These are phyloP conservation scores for Thecaphora thlaspeos DNA, from an alignment of 1,284 basidiomycete genomes.

Conservation along the genomic window DNA sequence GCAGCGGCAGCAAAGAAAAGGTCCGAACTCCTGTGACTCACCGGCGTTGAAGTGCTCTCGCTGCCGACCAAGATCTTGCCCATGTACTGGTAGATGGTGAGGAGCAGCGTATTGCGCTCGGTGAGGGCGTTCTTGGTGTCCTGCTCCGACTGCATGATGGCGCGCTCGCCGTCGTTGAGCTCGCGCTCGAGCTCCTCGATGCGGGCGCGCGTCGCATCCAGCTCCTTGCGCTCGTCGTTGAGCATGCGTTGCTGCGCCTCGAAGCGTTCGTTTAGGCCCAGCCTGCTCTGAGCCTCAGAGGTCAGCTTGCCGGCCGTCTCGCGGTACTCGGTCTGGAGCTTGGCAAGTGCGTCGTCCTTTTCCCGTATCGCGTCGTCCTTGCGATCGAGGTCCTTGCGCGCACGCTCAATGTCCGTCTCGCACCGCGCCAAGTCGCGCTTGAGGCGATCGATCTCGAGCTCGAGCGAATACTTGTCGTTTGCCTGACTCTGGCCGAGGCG, in stretches of 20 bases:
- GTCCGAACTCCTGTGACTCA: background rate
- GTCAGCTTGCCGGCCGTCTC: slow-evolving; percentile 47
- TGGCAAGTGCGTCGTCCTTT: slow-evolving; percentile 70
- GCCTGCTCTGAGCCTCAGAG: slow-evolving; percentile 40
- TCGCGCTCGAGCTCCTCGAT: slow-evolving; percentile 73
- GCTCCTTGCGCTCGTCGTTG: slow-evolving; percentile 30
- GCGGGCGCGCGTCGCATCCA: slow-evolving; percentile 26
- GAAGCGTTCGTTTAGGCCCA: slow-evolving; percentile 50
- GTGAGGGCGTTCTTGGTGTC: slow-evolving; percentile 85
- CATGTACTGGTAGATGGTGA: slow-evolving; percentile 91
- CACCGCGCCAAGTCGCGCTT: slow-evolving; percentile 78
- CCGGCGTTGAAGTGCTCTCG: background rate
- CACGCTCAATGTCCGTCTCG: slow-evolving; percentile 75
- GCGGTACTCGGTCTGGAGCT: slow-evolving; percentile 51
- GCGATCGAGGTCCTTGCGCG: slow-evolving; percentile 71
- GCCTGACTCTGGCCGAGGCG: slow-evolving; percentile 77
- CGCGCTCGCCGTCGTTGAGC: slow-evolving; percentile 78
- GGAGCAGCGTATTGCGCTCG: slow-evolving; percentile 83
- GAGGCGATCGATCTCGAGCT: slow-evolving; percentile 84
- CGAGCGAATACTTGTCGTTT: slow-evolving; percentile 78
- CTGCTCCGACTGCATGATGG: slow-evolving; percentile 69
- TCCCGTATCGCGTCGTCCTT: slow-evolving; percentile 69
- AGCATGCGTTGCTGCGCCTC: slow-evolving; percentile 42
- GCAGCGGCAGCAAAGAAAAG: too few species aligned
- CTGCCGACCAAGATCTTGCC: slow-evolving; percentile 76